phyloP scores from a whole-genome alignment of 208 protist species.

The Entamoeba invadens region DNA sequence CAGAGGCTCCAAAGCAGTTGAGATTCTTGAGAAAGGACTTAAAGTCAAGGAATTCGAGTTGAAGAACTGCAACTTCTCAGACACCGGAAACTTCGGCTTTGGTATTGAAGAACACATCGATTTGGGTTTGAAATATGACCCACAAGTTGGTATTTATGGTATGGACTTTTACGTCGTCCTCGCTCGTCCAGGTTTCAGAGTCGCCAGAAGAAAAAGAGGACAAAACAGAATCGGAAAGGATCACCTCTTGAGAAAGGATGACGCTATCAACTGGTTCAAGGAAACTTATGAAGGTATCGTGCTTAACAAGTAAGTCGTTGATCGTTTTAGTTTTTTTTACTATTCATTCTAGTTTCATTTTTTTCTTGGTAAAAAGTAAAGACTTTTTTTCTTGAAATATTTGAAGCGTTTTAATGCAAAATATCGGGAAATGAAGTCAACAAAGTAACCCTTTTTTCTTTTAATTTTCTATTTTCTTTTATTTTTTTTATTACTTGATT shows the following conservation, averaged over 20 bases:
- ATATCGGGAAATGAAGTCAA: no score
- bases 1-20: slow-evolving; percentile 90
- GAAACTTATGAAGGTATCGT: slow-evolving; percentile 74
- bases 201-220: slow-evolving; percentile 48
- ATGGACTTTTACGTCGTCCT: slow-evolving; percentile 94
- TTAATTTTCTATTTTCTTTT: no score
- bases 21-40: slow-evolving; percentile 91
- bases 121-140: slow-evolving; percentile 99
- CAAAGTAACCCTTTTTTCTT: no score
- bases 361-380: no score
- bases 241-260: slow-evolving; percentile 80
- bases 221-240: slow-evolving; percentile 59
- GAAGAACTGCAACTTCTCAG: slow-evolving; percentile 73
- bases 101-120: slow-evolving; percentile 99
- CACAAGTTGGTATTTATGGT: slow-evolving; percentile 85
- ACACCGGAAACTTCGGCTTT: slow-evolving; percentile 95
- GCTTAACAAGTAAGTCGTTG: neutral
- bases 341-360: no score
- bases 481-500: no score
- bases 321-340: no score
- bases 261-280: slow-evolving; percentile 96
- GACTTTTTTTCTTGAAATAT: no score
- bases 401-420: no score
- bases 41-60: slow-evolving; percentile 98
- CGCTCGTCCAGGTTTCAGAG: slow-evolving; percentile 74